phyloP scores from a whole-genome alignment of 805 yeast genomes.

The Geotrichum ghanense region DNA sequence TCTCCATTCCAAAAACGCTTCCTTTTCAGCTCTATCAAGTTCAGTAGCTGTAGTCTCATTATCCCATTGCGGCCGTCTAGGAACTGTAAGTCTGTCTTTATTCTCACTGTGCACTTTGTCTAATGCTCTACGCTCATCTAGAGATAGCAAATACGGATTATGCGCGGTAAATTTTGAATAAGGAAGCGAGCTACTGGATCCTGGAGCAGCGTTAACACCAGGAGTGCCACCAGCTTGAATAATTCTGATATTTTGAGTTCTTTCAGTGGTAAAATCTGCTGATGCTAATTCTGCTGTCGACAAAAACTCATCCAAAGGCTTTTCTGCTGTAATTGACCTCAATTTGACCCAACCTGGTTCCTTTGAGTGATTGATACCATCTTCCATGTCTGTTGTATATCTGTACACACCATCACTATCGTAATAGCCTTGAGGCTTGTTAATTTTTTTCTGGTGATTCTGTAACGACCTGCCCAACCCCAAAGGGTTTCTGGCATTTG shows the following conservation, averaged over 20 bases:
- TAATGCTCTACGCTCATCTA: conserved; percentile 52
- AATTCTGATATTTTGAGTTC: conserved; percentile 69
- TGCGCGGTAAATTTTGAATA: conserved; percentile 20
- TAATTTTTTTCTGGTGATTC: conserved; percentile 55
- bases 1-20: conserved; percentile 91
- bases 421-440: conserved; percentile 8
- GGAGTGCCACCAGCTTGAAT: conserved; percentile 34
- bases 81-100: conserved; percentile 59
- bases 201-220: conserved; percentile 4
- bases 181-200: conserved; percentile 19
- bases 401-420: conserved; percentile 71
- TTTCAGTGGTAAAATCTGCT: conserved; percentile 91
- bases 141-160: conserved; percentile 51
- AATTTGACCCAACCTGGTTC: conserved; percentile 85
- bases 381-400: conserved; percentile 60
- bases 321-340: conserved; percentile 90
- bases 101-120: conserved; percentile 41
- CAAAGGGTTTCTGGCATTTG: conserved; percentile 40
- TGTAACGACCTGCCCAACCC: conserved; percentile 81
- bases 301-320: conserved; percentile 85
- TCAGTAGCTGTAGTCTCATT: conserved; percentile 58
- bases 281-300: conserved; percentile 94
- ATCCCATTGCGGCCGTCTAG: conserved; percentile 87
- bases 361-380: conserved; percentile 55
- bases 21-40: conserved; percentile 78